Conservation (phyloP, 805 yeast genomes). For the Candida gorgasii region DNA sequence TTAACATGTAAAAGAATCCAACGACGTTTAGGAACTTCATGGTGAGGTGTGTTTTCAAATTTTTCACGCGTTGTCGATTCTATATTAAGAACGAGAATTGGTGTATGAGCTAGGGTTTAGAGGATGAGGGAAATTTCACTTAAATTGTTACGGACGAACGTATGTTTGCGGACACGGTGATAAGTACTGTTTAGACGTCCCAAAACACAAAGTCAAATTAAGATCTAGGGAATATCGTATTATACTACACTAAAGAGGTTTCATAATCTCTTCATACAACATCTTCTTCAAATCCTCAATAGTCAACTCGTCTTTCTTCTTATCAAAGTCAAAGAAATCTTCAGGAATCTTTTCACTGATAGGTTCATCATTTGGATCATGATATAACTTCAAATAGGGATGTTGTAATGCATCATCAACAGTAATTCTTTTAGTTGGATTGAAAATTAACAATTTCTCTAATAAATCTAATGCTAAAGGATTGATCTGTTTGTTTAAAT, state of each 20-base stretch:
- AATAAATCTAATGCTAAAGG: slow-evolving; percentile 59
- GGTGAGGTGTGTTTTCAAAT: slow-evolving; percentile 2
- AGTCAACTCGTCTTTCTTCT: slow-evolving; percentile 73
- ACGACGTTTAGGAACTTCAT: slow-evolving; percentile 13
- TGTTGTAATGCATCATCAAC: slow-evolving; percentile 78
- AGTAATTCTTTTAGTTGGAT: slow-evolving; percentile 69
- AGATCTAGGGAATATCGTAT: too few species aligned
- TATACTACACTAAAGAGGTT: too few species aligned
- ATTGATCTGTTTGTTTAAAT: slow-evolving; percentile 26
- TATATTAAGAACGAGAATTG: too few species aligned
- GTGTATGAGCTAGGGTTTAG: too few species aligned
- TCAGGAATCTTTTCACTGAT: slow-evolving; percentile 77
- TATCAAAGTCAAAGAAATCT: slow-evolving; percentile 88
- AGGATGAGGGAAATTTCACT: not conserved
- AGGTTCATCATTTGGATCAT: slow-evolving; percentile 95
- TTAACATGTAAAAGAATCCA: slow-evolving; percentile 16
- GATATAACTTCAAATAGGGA: slow-evolving; percentile 87
- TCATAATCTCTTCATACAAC: slow-evolving; percentile 81
- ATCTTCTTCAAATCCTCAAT: slow-evolving; percentile 74
- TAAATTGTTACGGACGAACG: not conserved
- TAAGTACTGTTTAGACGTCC: too few species aligned
- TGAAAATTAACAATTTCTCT: slow-evolving; percentile 63
- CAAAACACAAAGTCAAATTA: too few species aligned
- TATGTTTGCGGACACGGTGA: too few species aligned
- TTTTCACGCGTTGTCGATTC: slow-evolving; percentile 8